These are phyloP conservation scores for Magnolia changhungtana DNA, from an alignment of 164 flowering plant species.

Conservation along the genomic window DNA sequence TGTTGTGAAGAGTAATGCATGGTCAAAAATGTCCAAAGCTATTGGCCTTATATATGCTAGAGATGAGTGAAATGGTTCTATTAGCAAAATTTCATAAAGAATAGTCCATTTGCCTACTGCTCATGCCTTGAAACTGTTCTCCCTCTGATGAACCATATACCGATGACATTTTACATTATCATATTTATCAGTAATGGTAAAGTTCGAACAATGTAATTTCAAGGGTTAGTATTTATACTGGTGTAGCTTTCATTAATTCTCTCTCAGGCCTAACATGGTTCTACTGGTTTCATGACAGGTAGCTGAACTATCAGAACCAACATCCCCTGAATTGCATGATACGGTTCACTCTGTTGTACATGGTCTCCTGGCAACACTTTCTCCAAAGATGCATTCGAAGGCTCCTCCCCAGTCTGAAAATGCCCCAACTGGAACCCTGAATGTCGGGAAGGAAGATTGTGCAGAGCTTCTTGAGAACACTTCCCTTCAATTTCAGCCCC, in stretches of 20 bases:
- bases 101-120: no score
- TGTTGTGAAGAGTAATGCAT: no score
- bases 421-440: slow-evolving; percentile 32
- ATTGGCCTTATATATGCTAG: no score
- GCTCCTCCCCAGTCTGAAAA: slow-evolving; percentile 49
- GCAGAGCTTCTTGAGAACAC: slow-evolving; percentile 67
- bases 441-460: slow-evolving; percentile 43
- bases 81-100: no score
- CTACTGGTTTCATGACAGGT: slow-evolving; percentile 41
- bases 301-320: slow-evolving; percentile 78
- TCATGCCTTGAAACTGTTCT: no score
- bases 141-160: no score
- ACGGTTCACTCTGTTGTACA: slow-evolving; percentile 68
- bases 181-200: background rate
- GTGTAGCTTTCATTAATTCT: background rate
- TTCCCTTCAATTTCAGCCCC: slow-evolving; percentile 74
- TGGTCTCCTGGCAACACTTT: slow-evolving; percentile 83
- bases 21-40: no score
- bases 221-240: background rate
- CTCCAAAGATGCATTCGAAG: slow-evolving; percentile 79
- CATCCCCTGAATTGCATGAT: slow-evolving; percentile 61
- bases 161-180: background rate
- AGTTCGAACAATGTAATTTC: background rate
- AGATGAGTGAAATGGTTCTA: no score
- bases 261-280: background rate